These are phyloP conservation scores for Syncephalastrum contaminatum DNA, from an alignment of 371 early-diverging fungal species.

Conservation along the genomic window DNA sequence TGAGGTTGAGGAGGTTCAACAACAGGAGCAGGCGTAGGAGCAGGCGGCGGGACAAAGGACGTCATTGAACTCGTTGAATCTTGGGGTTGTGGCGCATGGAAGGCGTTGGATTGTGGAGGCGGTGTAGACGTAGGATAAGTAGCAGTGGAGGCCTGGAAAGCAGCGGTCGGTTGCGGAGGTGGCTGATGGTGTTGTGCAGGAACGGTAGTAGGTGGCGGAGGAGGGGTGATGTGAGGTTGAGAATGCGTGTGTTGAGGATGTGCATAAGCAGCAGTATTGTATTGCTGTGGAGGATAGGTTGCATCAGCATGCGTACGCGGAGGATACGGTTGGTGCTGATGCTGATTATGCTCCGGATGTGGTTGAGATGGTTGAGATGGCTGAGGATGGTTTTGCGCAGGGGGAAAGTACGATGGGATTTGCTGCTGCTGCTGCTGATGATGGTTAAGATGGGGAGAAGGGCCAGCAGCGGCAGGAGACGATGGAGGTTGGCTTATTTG, in stretches of 20 bases:
- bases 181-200: too few relatives aligned
- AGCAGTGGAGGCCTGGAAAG: too few relatives aligned
- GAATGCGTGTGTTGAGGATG: too few relatives aligned
- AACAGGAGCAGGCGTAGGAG: background rate
- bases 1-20: conserved; percentile 3
- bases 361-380: background rate
- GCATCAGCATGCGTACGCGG: background rate
- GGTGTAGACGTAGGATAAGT: too few relatives aligned
- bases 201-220: too few relatives aligned
- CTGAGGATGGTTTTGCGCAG: background rate
- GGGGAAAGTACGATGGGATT: background rate
- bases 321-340: conserved; percentile 1
- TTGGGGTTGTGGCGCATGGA: too few relatives aligned
- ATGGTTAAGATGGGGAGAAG: background rate
- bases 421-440: conserved; percentile 4
- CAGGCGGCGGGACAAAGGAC: background rate
- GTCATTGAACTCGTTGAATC: too few relatives aligned
- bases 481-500: background rate
- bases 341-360: background rate
- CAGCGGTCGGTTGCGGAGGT: too few relatives aligned
- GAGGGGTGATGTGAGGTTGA: too few relatives aligned
- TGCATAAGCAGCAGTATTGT: too few relatives aligned
- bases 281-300: too few relatives aligned
- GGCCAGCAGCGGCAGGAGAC: background rate
- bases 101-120: too few relatives aligned